Base-by-base conservation (phyloP, 179 eudicot genomes). In the Beta corolliflora region DNA sequence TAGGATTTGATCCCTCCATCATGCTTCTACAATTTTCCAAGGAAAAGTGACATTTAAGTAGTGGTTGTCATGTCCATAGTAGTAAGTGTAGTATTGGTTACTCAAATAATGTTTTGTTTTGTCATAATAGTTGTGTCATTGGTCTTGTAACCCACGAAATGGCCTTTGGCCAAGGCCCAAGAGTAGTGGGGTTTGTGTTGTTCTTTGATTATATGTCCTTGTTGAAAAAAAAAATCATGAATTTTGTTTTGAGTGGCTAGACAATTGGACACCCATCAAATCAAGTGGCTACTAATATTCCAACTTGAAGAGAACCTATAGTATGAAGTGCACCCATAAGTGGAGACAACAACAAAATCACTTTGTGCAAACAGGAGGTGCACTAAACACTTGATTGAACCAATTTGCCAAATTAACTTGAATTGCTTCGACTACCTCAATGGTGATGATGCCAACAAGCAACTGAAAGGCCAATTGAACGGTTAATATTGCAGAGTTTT, bases 361-460 rank as follows among this genome's bases (percentile, higher is more conserved):
- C 36, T 4, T 8, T 1, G 7, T 15, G 5, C 21, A 69, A 45
- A 45, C 15, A 69, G 73, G 29, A 16, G 15, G 73, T 69, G 73
- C 73, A 19, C 54, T 72, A 18, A 14, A 69, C 23, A 69, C 53
- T 31, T 69, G 73, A 69, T 69, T 69, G 25, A 69, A 44, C 53
- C 53, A 69, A 44, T 7, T 44, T 69, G 23, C 50, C 52, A 23
- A 29, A 11, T 29, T 25, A 64, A 12, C 69, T 64, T 29, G n/a
- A 10, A 3, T 25, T 11, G 5, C 69, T 64, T 29, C 69, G 25
- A 64, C 29, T 64, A 64, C 2, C 8, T 25, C 18, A 10, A 29
- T 64, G 44, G 41, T 64, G 44, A 29, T 64, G 44, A 64, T 64
- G 64, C 23, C 10, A 56, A 5, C 64, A 60, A 60, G 3, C 11